Evolutionary conservation across 2,329 filamentous ascomycete genomes (phyloP).

Genomic region (Huntiella decipiens): DNA sequence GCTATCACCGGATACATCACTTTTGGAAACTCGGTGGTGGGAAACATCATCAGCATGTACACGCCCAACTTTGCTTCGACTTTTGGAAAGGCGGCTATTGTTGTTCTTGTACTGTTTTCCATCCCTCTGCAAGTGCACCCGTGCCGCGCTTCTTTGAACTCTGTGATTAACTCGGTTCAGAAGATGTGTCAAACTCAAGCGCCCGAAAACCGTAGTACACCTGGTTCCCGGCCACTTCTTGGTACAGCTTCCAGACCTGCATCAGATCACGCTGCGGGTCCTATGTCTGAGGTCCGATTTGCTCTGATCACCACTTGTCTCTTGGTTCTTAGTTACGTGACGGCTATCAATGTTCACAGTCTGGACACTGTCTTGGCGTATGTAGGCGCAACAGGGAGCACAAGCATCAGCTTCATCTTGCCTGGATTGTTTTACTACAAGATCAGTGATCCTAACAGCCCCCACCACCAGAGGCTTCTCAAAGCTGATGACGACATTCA

Average conservation of each 20-base stretch:
- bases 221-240: conserved; percentile 24
- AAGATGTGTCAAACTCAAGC: conserved; percentile 31
- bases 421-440: conserved; percentile 97
- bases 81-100: conserved; percentile 86
- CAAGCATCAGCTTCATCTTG: conserved; percentile 90
- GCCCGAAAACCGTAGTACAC: conserved; percentile 19
- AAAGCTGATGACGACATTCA: conserved; percentile 82
- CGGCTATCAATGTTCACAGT: conserved; percentile 76
- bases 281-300: conserved; percentile 57
- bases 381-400: conserved; percentile 84
- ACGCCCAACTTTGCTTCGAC: conserved; percentile 63
- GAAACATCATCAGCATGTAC: conserved; percentile 91
- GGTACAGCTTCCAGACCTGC: conserved; percentile 21
- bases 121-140: conserved; percentile 92
- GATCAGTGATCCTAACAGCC: conserved; percentile 76
- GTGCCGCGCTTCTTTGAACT: conserved; percentile 85
- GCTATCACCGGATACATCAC: conserved; percentile 91
- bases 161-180: conserved; percentile 66
- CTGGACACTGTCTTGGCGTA: conserved; percentile 86
- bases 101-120: conserved; percentile 88
- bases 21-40: conserved; percentile 73
- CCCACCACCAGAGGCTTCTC: conserved; percentile 65
- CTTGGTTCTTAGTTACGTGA: conserved; percentile 66
- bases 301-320: conserved; percentile 75
- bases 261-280: conserved; percentile 24